These are phyloP conservation scores for Mortierella sp. DNA, from an alignment of 371 early-diverging fungal genomes.

Conservation along the genomic window DNA sequence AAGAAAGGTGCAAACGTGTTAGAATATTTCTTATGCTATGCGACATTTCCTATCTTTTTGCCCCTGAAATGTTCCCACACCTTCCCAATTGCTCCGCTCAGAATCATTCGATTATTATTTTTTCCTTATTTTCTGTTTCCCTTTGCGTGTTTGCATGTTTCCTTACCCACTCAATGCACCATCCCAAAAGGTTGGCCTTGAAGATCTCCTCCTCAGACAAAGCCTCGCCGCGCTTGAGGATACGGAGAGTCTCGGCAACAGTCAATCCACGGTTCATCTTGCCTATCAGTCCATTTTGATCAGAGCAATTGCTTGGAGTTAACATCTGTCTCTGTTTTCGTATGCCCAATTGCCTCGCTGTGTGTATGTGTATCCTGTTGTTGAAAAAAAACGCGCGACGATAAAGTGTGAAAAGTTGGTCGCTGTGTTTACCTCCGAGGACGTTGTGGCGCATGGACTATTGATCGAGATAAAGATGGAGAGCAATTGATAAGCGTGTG, in stretches of 20 bases:
- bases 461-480: not conserved
- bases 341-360: not conserved
- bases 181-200: constrained; percentile 92
- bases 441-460: constrained; percentile 85
- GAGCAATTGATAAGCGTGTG: not conserved
- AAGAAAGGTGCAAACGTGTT: not conserved
- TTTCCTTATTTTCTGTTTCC: not conserved
- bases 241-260: constrained; percentile 89
- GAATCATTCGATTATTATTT: constrained; percentile 7
- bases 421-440: constrained; percentile 75
- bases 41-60: not conserved
- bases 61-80: not conserved
- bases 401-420: not conserved
- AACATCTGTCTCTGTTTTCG: not conserved
- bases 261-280: constrained; percentile 98
- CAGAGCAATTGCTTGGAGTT: not conserved
- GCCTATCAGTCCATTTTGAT: constrained; percentile 72
- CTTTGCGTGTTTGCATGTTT: not conserved
- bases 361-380: not conserved
- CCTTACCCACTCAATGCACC: constrained; percentile 93
- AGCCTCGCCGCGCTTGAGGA: constrained; percentile 76
- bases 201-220: constrained; percentile 86
- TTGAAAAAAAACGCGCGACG: not conserved
- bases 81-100: not conserved
- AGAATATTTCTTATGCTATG: not conserved